These are phyloP conservation scores for Westerdykella aurantiaca DNA, from an alignment of 2,329 filamentous ascomycete species.

Conservation along the genomic window DNA sequence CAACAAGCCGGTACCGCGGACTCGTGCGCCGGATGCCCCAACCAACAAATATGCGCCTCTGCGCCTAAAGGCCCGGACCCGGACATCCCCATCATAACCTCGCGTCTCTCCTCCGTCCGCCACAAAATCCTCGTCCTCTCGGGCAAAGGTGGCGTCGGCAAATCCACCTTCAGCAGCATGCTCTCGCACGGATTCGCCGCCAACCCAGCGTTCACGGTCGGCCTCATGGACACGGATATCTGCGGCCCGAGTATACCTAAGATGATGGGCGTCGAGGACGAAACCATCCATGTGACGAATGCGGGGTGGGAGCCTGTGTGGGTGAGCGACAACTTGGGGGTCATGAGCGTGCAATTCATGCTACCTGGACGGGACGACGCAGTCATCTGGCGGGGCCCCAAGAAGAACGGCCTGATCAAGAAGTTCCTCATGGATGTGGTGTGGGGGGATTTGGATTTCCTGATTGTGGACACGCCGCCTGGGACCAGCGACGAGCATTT, in stretches of 20 bases:
- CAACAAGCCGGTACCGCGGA: conserved; percentile 62
- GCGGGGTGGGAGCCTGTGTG: conserved; percentile 93
- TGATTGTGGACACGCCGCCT: conserved; percentile 91
- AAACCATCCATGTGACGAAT: conserved; percentile 86
- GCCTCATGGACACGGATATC: conserved; percentile 97
- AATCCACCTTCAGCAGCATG: conserved; percentile 86
- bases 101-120: conserved; percentile 70
- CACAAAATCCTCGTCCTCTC: conserved; percentile 92
- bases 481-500: conserved; percentile 95
- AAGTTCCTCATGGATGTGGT: conserved; percentile 96
- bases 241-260: conserved; percentile 95
- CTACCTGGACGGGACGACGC: conserved; percentile 88
- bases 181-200: conserved; percentile 84
- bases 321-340: conserved; percentile 87
- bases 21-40: conserved; percentile 90
- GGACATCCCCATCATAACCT: conserved; percentile 82
- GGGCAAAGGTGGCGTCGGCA: conserved; percentile 94
- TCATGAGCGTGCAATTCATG: conserved; percentile 99
- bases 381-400: conserved; percentile 94
- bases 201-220: conserved; percentile 72
- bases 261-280: conserved; percentile 95
- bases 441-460: conserved; percentile 90
- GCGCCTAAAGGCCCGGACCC: conserved; percentile 94
- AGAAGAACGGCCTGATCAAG: conserved; percentile 98
- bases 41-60: conserved; percentile 90